Conservation (phyloP, 2,329 filamentous ascomycete species). For the Teratosphaeria zuluensis region DNA sequence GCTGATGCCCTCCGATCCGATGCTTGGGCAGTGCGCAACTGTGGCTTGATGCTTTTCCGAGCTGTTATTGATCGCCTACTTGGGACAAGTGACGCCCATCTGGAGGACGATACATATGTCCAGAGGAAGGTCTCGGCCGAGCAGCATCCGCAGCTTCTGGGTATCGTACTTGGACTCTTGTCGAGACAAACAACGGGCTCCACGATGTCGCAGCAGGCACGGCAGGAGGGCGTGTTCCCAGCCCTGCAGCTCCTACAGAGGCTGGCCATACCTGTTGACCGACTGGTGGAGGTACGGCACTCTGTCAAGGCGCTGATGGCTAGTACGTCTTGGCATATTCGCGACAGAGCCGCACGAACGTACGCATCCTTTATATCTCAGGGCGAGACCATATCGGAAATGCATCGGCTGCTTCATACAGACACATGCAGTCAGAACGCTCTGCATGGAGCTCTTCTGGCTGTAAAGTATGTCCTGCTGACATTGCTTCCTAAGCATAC, state of each 20-base stretch:
- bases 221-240: constrained; percentile 64
- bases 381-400: constrained; percentile 3
- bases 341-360: constrained; percentile 70
- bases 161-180: constrained; percentile 55
- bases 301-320: constrained; percentile 54
- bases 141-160: constrained; percentile 56
- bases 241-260: constrained; percentile 72
- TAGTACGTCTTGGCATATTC: constrained; percentile 68
- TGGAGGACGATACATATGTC: constrained; percentile 46
- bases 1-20: constrained; percentile 68
- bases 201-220: constrained; percentile 2
- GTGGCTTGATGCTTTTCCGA: constrained; percentile 77
- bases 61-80: constrained; percentile 73
- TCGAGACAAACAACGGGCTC: constrained; percentile 5
- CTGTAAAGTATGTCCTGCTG: constrained; percentile 15
- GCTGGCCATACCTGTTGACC: constrained; percentile 53
- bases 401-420: constrained; percentile 5
- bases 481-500: neutral
- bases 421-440: constrained; percentile 15
- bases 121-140: constrained; percentile 56
- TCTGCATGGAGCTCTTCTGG: constrained; percentile 25
- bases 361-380: constrained; percentile 33
- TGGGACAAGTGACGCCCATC: constrained; percentile 55
- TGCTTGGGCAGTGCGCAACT: constrained; percentile 92
- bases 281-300: constrained; percentile 46